Evolutionary conservation across 1,284 basidiomycete genomes (phyloP), one percentile per base, ranked within the genome.

Genomic region (Porphyrellus sp.): DNA sequence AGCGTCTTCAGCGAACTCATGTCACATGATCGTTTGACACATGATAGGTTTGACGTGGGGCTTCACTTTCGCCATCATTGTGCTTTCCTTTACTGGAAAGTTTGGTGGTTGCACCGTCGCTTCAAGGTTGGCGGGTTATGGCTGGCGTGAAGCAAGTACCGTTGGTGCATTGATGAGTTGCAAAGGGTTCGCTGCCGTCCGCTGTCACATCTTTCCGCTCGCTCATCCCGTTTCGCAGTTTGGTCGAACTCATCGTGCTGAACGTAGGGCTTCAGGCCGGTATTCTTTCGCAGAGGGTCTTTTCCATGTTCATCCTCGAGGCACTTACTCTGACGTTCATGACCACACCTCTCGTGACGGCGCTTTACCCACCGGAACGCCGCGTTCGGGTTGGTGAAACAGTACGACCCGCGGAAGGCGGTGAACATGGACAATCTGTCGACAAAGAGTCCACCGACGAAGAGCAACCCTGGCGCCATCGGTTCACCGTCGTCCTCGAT

Each of bases 111-210:
- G 91, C 60, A 78, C 81, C 0, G 63, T 83, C 3, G 79, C 87
- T 0, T 91, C 93, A 0, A 79, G 75, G 55, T 71, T 78, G 1
- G 80, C 82, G 33, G 86, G 87, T 0, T 94, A 93, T 72, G 80
- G 72, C 40, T 79, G 79, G 75, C 79, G 95, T 53, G 95, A 98
- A 70, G 80, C 87, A 0, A 80, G 84, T 28, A 87, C 94, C 0
- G 86, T 98, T 50, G 96, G 95, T 1, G 86, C 89, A 24, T 73
- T 99, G 56, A 98, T 99, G 95, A 89, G 85, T 64, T 98, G 94
- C 71, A 98, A 98, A 76, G 94, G 94, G 84, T 91, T 52, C 49
- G 77, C 66, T 8, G 25, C 7, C 43, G 11, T 2, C 8, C n/a
- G n/a, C 5, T n/a, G 25, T 4, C 9, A 21, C 8, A 11, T 51